These are phyloP conservation scores for Prunus davidiana DNA, from an alignment of 306 rosid genomes.

Conservation along the genomic window DNA sequence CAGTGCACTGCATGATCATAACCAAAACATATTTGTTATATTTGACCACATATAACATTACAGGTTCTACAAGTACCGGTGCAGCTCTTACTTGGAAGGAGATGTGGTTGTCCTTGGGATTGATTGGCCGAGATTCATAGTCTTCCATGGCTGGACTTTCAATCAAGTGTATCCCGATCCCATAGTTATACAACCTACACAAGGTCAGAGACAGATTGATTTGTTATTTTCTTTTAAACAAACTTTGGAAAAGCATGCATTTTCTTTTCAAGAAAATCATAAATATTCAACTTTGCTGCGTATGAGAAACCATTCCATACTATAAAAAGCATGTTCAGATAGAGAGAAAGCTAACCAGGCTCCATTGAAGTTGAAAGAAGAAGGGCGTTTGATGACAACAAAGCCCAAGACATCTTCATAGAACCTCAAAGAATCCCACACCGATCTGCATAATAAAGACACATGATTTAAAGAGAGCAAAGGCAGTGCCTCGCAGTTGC, in stretches of 20 bases:
- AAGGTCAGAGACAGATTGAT: background rate
- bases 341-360: slow-evolving; percentile 50
- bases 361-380: slow-evolving; percentile 81
- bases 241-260: background rate
- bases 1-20: slow-evolving; percentile 55
- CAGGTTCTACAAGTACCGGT: background rate
- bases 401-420: slow-evolving; percentile 74
- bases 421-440: slow-evolving; percentile 63
- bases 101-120: slow-evolving; percentile 80
- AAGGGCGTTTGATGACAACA: slow-evolving; percentile 76
- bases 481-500: slow-evolving; percentile 55
- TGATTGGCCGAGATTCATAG: slow-evolving; percentile 50
- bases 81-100: slow-evolving; percentile 56
- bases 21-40: background rate
- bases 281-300: background rate
- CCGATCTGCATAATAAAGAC: slow-evolving; percentile 64
- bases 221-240: background rate
- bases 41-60: background rate
- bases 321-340: background rate
- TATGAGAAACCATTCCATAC: background rate
- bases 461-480: slow-evolving; percentile 74
- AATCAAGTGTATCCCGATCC: slow-evolving; percentile 81
- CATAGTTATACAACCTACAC: slow-evolving; percentile 69
- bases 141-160: slow-evolving; percentile 61
- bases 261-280: background rate